These are phyloP conservation scores for Paraconiothyrium sp. DNA, from an alignment of 2,329 filamentous ascomycete species.

Conservation along the genomic window DNA sequence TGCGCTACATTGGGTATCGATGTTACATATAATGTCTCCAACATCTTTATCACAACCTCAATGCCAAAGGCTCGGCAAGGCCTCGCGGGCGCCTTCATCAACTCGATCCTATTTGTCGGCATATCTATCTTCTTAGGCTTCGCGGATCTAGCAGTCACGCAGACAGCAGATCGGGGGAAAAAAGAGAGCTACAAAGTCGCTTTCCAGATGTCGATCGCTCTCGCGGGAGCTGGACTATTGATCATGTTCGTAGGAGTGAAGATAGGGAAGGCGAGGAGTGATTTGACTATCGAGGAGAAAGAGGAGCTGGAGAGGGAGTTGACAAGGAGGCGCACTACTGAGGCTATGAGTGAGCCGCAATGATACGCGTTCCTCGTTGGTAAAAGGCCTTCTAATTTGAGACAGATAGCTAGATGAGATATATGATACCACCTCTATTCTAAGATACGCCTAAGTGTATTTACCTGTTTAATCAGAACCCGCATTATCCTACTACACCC, in stretches of 20 bases:
- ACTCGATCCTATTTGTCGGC: conserved; percentile 48
- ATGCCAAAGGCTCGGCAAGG: conserved; percentile 48
- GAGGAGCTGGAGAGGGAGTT: conserved; percentile 43
- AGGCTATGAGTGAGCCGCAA: background rate
- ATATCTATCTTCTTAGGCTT: conserved; percentile 49
- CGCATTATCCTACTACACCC: too few relatives aligned
- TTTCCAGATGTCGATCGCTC: conserved; percentile 48
- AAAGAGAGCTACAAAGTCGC: conserved; percentile 48
- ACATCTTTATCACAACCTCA: conserved; percentile 50
- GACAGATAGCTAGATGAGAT: background rate
- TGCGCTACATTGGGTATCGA: conserved; percentile 51
- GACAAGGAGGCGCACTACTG: conserved; percentile 25
- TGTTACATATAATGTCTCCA: conserved; percentile 50
- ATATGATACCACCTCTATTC: background rate
- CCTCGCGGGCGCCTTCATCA: conserved; percentile 48
- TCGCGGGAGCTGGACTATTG: conserved; percentile 39
- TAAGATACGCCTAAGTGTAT: background rate
- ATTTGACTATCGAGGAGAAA: conserved; percentile 45
- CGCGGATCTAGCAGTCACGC: conserved; percentile 47
- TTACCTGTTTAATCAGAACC: too few relatives aligned
- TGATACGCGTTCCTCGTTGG: background rate
- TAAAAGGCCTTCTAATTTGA: background rate
- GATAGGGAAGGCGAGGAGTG: conserved; percentile 49
- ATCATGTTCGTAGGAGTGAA: conserved; percentile 50
- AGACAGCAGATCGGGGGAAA: conserved; percentile 41